A percentile compares a stretch with the other conserved stretches of the same genome.
Evolutionary conservation across 306 rosid genomes (phyloP).

Genomic region (Rosa multiflora): DNA sequence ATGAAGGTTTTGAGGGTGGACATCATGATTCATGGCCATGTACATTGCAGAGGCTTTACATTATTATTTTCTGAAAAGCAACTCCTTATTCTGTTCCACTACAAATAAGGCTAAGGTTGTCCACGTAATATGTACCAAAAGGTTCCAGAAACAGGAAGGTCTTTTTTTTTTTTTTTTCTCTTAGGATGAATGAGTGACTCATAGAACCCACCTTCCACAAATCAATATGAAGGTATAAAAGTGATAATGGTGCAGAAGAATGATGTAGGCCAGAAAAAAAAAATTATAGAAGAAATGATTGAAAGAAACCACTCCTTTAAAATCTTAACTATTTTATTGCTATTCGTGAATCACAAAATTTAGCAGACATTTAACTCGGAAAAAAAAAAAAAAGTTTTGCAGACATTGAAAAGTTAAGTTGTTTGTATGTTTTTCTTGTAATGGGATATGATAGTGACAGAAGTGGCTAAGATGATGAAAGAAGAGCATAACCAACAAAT

Average conservation of each 20-base stretch:
- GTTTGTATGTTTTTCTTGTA: not conserved
- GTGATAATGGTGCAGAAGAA: not conserved
- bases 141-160: not conserved
- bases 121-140: slow-evolving; percentile 14
- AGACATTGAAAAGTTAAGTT: not conserved
- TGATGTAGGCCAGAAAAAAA: not conserved
- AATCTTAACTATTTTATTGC: not conserved
- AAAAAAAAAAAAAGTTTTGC: not conserved
- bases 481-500: not conserved
- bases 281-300: not conserved
- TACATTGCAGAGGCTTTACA: not conserved
- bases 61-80: slow-evolving; percentile 8
- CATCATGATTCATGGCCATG: not conserved
- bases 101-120: slow-evolving; percentile 11
- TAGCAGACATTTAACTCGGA: no score
- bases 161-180: not conserved
- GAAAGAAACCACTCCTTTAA: not conserved
- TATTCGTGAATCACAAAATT: not conserved
- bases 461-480: not conserved
- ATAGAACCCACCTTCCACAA: not conserved
- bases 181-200: not conserved
- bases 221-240: not conserved
- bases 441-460: not conserved
- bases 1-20: slow-evolving; percentile 22
- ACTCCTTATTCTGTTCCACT: slow-evolving; percentile 25